These are phyloP conservation scores for Diaporthe australafricana DNA, from an alignment of 2,329 filamentous ascomycete genomes.

Conservation along the genomic window DNA sequence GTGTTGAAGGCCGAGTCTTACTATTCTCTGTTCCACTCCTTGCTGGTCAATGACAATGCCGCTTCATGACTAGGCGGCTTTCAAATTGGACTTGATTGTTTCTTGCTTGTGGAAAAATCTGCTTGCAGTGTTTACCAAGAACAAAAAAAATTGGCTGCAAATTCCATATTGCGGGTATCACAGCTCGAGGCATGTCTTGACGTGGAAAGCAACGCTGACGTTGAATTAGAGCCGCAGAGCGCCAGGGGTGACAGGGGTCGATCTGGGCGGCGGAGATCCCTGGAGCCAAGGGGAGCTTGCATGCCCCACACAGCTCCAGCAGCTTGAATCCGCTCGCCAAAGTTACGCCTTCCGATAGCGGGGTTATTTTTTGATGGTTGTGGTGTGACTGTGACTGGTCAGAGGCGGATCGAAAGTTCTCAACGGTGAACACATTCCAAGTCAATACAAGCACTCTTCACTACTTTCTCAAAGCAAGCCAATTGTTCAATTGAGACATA, in stretches of 20 bases:
- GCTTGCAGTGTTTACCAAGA: no score
- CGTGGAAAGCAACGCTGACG: no score
- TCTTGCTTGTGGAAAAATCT: no score
- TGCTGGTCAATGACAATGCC: no score
- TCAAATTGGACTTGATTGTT: no score
- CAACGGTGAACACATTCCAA: not conserved
- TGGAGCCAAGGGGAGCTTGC: not conserved
- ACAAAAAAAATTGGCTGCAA: no score
- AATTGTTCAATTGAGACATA: not conserved
- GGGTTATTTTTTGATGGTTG: conserved; percentile 29
- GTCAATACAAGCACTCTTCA: not conserved
- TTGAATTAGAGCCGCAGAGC: not conserved
- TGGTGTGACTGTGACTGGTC: not conserved
- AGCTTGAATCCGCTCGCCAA: not conserved
- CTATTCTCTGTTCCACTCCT: no score
- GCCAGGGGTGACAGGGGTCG: not conserved
- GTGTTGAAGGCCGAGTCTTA: no score
- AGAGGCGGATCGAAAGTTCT: not conserved
- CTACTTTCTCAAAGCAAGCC: not conserved
- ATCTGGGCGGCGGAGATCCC: not conserved
- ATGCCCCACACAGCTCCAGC: conserved; percentile 4
- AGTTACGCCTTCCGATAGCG: conserved; percentile 26
- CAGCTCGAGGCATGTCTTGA: no score
- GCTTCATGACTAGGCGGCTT: no score
- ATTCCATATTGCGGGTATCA: no score